Evolutionary conservation across 164 flowering plant species (phyloP), one percentile per base, ranked within the genome.

Genomic region (Umbilicus rupestris): DNA sequence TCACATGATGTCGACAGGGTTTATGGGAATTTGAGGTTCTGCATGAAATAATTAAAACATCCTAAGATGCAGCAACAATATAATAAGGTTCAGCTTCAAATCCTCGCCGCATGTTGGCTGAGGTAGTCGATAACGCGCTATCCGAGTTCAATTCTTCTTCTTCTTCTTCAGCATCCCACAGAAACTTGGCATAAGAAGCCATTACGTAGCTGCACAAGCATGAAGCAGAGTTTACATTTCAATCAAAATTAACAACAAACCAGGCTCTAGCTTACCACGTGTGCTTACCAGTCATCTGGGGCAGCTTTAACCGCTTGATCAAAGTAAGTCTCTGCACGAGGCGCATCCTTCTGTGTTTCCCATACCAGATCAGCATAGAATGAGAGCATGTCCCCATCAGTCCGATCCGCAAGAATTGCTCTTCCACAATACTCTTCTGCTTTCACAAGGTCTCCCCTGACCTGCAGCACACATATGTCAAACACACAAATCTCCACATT

Each of bases 381-480:
- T 0, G 97, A 80, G 8, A 93, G 73, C 26, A 80, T 76, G 68
- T 76, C 78, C 9, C 84, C 96, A 70, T 93, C 94, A 50, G 68
- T 65, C 3, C 94, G 97, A 65, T 81, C 81, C 9, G 84, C 85
- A 60, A 93, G 50, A 44, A 93, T 81, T 22, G 98, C 93, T 73
- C 94, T 80, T 20, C 88, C 92, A 70, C 82, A 88, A 66, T 86
- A 93, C 78, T 90, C 94, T 72, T 93, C 92, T 0, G 97, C 94
- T 75, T 79, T 90, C 5, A 33, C 78, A 14, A 72, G 70, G 73
- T 93, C 94, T 39, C 81, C 82, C 5, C 81, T 77, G 62, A 88
- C 94, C 98, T 93, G 74, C 67, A 67, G 4, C 50, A 64, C 29
- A 17, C 20, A 29, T 5, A 37, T n/a, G 22, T 10, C 0, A 17